These are phyloP conservation scores for Russula sp. DNA, from an alignment of 768 basidiomycete species.

Conservation along the genomic window DNA sequence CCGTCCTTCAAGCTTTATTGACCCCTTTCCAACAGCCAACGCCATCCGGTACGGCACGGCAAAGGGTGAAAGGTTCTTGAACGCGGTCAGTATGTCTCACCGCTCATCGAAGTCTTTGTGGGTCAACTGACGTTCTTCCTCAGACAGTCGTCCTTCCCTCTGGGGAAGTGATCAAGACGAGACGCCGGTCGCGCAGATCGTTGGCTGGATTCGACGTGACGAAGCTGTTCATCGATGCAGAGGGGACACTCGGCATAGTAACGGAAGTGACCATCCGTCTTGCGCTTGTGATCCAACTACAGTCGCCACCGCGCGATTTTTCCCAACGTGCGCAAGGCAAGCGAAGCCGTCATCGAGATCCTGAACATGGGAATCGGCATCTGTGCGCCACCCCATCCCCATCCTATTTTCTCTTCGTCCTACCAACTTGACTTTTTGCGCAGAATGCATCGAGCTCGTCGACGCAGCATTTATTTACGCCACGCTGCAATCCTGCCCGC, in stretches of 20 bases:
- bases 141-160: slow-evolving; percentile 86
- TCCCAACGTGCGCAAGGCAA: slow-evolving; percentile 66
- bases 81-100: slow-evolving; percentile 46
- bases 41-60: slow-evolving; percentile 86
- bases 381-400: slow-evolving; percentile 42
- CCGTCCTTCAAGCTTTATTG: not conserved
- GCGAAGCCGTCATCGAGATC: slow-evolving; percentile 67
- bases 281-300: slow-evolving; percentile 73
- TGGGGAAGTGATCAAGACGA: slow-evolving; percentile 88
- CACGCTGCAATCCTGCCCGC: slow-evolving; percentile 43
- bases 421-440: not conserved
- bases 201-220: slow-evolving; percentile 84
- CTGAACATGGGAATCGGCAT: slow-evolving; percentile 68
- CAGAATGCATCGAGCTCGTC: slow-evolving; percentile 81
- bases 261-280: slow-evolving; percentile 86
- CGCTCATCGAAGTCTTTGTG: not conserved
- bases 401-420: not conserved
- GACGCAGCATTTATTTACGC: slow-evolving; percentile 67
- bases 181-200: slow-evolving; percentile 70
- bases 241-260: slow-evolving; percentile 79
- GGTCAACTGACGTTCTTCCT: not conserved
- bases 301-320: slow-evolving; percentile 75
- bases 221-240: slow-evolving; percentile 82
- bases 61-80: slow-evolving; percentile 86
- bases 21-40: slow-evolving; percentile 44